Evolutionary conservation across 1,284 basidiomycete species (phyloP).

Genomic region (Microbotryum saponariae): DNA sequence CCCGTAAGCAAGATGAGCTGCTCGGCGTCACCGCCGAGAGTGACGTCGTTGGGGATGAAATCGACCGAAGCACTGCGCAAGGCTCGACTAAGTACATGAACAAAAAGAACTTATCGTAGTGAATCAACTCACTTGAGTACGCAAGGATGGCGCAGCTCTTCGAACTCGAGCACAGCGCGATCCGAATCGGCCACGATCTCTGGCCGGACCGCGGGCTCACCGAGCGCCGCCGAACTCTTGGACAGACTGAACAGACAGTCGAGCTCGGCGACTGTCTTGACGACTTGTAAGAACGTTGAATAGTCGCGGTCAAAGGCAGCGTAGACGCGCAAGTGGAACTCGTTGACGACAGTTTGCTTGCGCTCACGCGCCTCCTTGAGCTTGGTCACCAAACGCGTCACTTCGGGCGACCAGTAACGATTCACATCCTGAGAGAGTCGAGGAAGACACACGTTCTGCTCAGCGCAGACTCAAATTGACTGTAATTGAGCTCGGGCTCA

Average conservation of each 20-base stretch:
- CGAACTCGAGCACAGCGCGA: slow-evolving; percentile 69
- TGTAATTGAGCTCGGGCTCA: slow-evolving; percentile 32
- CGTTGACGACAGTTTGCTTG: slow-evolving; percentile 64
- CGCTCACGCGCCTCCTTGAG: slow-evolving; percentile 89
- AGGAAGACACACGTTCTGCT: not conserved
- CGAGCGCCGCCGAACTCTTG: slow-evolving; percentile 78
- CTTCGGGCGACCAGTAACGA: slow-evolving; percentile 68
- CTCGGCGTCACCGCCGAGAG: slow-evolving; percentile 65
- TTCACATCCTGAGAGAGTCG: slow-evolving; percentile 40
- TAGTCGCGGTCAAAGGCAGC: slow-evolving; percentile 37
- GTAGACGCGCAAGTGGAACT: slow-evolving; percentile 55
- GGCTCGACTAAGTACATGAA: slow-evolving; percentile 56
- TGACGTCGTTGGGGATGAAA: slow-evolving; percentile 93
- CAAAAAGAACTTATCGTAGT: not conserved
- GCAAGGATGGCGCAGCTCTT: slow-evolving; percentile 73
- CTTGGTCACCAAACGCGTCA: slow-evolving; percentile 61
- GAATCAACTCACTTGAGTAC: slow-evolving; percentile 30
- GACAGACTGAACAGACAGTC: slow-evolving; percentile 92
- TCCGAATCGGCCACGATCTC: slow-evolving; percentile 67
- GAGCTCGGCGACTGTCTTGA: slow-evolving; percentile 66
- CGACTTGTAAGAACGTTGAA: slow-evolving; percentile 35
- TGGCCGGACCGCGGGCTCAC: slow-evolving; percentile 86
- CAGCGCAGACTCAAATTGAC: not conserved
- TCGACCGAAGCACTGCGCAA: slow-evolving; percentile 43
- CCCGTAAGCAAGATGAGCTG: slow-evolving; percentile 86